Base-by-base conservation (phyloP, 164 flowering plant species). In the Magnolia sinica region DNA sequence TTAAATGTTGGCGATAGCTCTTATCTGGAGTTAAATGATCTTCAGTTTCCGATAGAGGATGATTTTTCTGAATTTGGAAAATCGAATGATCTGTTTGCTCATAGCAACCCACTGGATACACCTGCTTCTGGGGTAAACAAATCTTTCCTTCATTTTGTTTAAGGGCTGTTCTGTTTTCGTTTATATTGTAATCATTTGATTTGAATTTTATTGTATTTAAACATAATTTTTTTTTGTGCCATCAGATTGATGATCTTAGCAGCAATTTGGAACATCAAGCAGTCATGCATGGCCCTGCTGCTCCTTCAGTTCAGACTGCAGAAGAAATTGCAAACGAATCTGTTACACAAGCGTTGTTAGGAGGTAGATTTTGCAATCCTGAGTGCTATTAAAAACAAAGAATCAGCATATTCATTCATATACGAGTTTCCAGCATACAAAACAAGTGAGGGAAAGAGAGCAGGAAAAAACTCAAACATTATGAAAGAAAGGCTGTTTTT, bases 11-110 rank as follows among this genome's bases (percentile, higher is more conserved):
- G 22, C 50, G 22, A 80, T 29, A 72, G 63, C 31, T n/a, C 72
- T 20, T 66, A 23, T 45, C 8, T 73, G 64, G 59, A 73, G 59
- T 59, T 22, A n/a, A 8, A 31, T 72, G 80, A 74, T 45, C 18
- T 74, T 19, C 7, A 7, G 13, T 3, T 5, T 16, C 68, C 73
- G n/a, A 8, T 19, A 2, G 49, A 16, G 14, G 24, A 29, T 19
- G 14, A 4, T 11, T 27, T 2, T 24, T 14, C 74, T 51, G 18
- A 19, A 24, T 51, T 11, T 23, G 55, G n/a, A 13, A 63, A 23
- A 8, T 49, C 14, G 8, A 11, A 73, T 76, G 49, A 24, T 22
- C 23, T 64, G 19, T 31, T 29, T 79, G 37, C 37, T 7, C 78
- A 61, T 37, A 11, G 0, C 18, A 55, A 55, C 16, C 4, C 61